Base-by-base conservation (phyloP, 2,329 filamentous ascomycete genomes). In the Aotearoamyces nothofagi region DNA sequence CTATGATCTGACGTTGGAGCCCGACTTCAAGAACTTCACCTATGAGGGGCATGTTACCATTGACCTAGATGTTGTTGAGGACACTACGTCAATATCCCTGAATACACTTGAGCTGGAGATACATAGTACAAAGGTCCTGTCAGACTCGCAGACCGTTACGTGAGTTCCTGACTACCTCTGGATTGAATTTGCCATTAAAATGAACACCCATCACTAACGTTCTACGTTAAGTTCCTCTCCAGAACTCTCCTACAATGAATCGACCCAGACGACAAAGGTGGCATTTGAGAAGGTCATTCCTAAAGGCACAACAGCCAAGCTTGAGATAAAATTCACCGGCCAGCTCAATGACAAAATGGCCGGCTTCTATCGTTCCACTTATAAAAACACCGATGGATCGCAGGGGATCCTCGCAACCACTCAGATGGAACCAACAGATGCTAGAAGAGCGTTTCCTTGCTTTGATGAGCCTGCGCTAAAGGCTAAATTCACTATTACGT, bases 401-500 rank as follows among this genome's bases (percentile, higher is more conserved):
- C 74, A 77, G 33, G 80, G 79, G 41, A 78, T 86, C 51, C 65
- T 96, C 48, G 87, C 86, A 15, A 87, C 84, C 15, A 82, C 82
- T 11, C 87, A 96, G 62, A 92, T 96, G 80, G 87, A 96, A 60
- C 78, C 87, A 22, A 94, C 87, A 9, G 87, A 96, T 58, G 86
- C 83, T 37, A 72, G 87, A 44, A 69, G 86, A 43, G 84, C 87
- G 5, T 92, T 96, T 58, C 87, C 87, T 24, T 94, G 87, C 58
- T 94, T 94, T 53, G 87, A 96, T 49, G 90, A 96, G 60, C 87
- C 87, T 15, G 78, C 83, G 15, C 66, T 96, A 42, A 96, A 96
- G 63, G 82, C 87, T 22, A 77, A 79, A 40, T 96, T 92, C 57
- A 87, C 82, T 16, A 73, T 94, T 38, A 93, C 86, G 1, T 65